Evolutionary conservation across 371 early-diverging fungal genomes (phyloP).

Genomic region (Syncephalastrum monosporum): DNA sequence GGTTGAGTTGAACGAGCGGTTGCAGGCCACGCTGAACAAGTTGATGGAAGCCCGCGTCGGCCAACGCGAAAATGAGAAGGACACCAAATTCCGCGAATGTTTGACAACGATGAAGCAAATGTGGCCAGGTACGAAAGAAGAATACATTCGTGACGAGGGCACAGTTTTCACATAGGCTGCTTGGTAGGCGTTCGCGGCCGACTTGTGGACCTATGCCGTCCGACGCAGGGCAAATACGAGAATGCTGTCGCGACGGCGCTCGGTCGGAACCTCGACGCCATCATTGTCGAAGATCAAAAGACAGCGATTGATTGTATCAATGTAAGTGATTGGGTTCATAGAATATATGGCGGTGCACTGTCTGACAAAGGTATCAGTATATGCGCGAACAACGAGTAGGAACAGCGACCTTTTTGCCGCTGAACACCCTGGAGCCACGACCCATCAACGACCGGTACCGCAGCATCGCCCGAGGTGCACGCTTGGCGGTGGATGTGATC

Average conservation of each 20-base stretch:
- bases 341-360: background rate
- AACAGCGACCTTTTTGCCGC: conserved; percentile 92
- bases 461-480: conserved; percentile 72
- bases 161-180: background rate
- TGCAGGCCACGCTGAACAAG: conserved; percentile 69
- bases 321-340: conserved; percentile 9
- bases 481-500: conserved; percentile 87
- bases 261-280: conserved; percentile 78
- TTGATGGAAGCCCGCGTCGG: conserved; percentile 81
- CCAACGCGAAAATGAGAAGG: conserved; percentile 80
- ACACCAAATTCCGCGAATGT: conserved; percentile 71
- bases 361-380: conserved; percentile 45
- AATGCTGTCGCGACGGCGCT: conserved; percentile 77
- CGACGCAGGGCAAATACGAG: conserved; percentile 93
- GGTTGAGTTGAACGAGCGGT: conserved; percentile 78
- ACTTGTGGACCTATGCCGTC: conserved; percentile 87
- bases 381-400: conserved; percentile 93
- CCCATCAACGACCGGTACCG: conserved; percentile 81
- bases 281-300: conserved; percentile 75
- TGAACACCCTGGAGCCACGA: conserved; percentile 76
- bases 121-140: conserved; percentile 51
- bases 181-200: conserved; percentile 86
- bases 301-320: conserved; percentile 84
- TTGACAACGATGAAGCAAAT: conserved; percentile 81
- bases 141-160: background rate